phyloP scores from a whole-genome alignment of 108 stramenopile genomes.

The Cyclotella atomus region DNA sequence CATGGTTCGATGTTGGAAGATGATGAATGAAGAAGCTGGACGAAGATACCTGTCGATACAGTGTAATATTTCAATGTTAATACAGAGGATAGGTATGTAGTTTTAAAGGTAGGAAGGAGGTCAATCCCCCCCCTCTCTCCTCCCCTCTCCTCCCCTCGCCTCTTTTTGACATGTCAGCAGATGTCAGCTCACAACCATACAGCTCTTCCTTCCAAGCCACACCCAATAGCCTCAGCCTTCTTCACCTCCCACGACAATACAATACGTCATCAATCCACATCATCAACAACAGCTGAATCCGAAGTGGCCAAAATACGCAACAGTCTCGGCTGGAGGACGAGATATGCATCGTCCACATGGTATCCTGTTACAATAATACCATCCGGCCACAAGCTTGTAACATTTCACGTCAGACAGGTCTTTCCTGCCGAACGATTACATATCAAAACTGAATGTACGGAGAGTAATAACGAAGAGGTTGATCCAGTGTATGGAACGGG shows the following conservation, averaged over 20 bases:
- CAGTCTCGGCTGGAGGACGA: constrained; percentile 33
- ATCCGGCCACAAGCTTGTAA: background rate
- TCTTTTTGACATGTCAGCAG: background rate
- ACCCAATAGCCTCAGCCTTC: constrained; percentile 66
- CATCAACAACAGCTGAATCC: background rate
- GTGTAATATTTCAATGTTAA: no score
- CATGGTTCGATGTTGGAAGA: background rate
- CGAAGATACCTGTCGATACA: no score
- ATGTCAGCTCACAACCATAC: background rate
- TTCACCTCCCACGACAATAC: constrained; percentile 62
- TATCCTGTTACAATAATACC: constrained; percentile 18
- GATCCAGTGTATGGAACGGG: constrained; percentile 70
- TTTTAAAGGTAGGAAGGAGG: no score
- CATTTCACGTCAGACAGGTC: constrained; percentile 14
- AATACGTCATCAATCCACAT: background rate
- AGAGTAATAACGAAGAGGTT: background rate
- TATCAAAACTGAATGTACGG: background rate
- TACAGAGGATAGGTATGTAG: no score
- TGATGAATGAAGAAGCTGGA: background rate
- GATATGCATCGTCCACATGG: constrained; percentile 10
- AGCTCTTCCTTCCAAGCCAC: constrained; percentile 2
- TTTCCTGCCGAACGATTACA: constrained; percentile 2
- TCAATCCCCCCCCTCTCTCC: no score
- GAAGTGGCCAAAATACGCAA: constrained; percentile 7
- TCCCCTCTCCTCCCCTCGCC: no score